Conservation (phyloP, 257 asterid genomes). For the Asclepias syriaca region DNA sequence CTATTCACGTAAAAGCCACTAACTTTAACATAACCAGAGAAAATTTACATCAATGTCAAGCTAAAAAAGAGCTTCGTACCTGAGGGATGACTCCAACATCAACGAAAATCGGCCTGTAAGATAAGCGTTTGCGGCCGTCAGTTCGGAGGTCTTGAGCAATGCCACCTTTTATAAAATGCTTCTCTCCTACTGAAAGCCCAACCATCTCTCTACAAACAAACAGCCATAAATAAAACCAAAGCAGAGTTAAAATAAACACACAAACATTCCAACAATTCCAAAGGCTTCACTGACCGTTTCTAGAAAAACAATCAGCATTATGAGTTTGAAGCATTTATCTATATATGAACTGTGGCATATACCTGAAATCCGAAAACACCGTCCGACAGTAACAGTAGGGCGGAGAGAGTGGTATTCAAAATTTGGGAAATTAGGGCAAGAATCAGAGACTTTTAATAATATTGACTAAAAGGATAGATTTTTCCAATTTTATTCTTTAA, state of each 20-base stretch:
- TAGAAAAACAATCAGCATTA: background rate
- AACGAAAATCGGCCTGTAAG: constrained; percentile 59
- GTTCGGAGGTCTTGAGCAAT: constrained; percentile 81
- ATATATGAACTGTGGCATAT: background rate
- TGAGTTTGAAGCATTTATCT: background rate
- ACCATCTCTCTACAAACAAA: constrained; percentile 7
- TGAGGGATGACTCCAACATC: constrained; percentile 85
- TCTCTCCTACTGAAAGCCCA: constrained; percentile 15
- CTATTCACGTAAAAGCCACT: constrained; percentile 26
- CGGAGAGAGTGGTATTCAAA: background rate
- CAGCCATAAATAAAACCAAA: background rate
- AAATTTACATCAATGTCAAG: constrained; percentile 1
- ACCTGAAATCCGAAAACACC: background rate
- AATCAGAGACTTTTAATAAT: background rate
- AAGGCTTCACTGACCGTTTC: background rate
- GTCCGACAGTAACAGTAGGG: background rate
- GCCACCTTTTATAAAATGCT: constrained; percentile 73
- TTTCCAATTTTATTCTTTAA: no score
- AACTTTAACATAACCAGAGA: constrained; percentile 14
- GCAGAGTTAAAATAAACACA: background rate
- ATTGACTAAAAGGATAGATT: no score
- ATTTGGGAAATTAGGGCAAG: background rate
- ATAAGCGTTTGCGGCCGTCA: constrained; percentile 70
- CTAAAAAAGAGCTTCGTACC: constrained; percentile 27
- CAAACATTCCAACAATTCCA: background rate